Evolutionary conservation across 371 early-diverging fungal genomes (phyloP), one percentile per base, ranked within the genome.

Genomic region (Lichtheimia ramosa): DNA sequence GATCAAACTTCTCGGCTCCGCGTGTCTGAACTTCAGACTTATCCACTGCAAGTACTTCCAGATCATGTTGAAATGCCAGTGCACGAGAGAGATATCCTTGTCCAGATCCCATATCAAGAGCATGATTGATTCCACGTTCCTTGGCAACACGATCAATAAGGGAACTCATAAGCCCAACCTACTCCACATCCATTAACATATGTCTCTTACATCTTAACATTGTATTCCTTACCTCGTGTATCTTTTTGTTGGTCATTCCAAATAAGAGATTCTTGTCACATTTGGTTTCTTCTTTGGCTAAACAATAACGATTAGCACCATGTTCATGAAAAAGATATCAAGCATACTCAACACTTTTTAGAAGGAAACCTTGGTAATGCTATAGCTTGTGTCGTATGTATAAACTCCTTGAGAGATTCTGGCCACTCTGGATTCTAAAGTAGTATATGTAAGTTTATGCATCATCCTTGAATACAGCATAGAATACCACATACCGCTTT

Each of bases 11-110:
- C 51, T 89, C 84, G 1, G 96, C 93, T 0, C 94, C 94, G 54
- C 87, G 84, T 6, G 91, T 94, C 67, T 94, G 94, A 1, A 86
- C 71, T 39, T 83, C 80, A 40, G 89, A 84, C 18, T 85, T 85
- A 57, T 95, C 96, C 0, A 95, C 84, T 1, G 92, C 96, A 21
- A 95, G 63, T 1, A 94, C 92, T 41, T 83, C 74, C 14, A 87
- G 68, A n/a, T 80, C 74, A 66, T 84, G 84, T 41, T 85, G 81
- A 54, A 83, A 89, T 0, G 91, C 92, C 25, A 94, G 59, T 4
- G 84, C 82, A 4, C 92, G 79, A 24, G 90, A 89, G 24, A 93
- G 67, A 56, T 95, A 94, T 0, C 94, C 95, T 69, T 82, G 83
- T 0, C 87, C 91, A 7, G 91, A 89, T 4, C 91, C 90, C 5